Evolutionary conservation across 1,284 basidiomycete genomes (phyloP).

Genomic region (Meripilus lineatus): DNA sequence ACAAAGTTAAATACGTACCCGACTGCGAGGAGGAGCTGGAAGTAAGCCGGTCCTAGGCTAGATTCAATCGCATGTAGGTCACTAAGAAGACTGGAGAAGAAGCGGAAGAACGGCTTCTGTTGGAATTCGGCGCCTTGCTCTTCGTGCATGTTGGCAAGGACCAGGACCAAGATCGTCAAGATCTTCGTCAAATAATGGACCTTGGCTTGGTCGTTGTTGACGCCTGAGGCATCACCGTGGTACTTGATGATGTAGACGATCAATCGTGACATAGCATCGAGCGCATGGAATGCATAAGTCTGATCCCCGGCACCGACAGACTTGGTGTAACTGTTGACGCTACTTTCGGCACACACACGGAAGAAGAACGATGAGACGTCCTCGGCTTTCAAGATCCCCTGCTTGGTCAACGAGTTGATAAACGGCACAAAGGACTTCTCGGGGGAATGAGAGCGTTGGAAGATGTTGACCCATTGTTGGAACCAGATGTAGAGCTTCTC

Average conservation of each 20-base stretch:
- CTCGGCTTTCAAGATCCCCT: slow-evolving; percentile 95
- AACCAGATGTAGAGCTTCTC: slow-evolving; percentile 74
- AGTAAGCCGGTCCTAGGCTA: slow-evolving; percentile 82
- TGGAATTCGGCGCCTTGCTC: slow-evolving; percentile 90
- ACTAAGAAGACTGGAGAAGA: slow-evolving; percentile 95
- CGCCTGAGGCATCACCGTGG: slow-evolving; percentile 87
- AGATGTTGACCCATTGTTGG: slow-evolving; percentile 94
- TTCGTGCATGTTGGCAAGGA: slow-evolving; percentile 93
- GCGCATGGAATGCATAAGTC: slow-evolving; percentile 80
- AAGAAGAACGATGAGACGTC: slow-evolving; percentile 98
- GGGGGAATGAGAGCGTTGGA: slow-evolving; percentile 83
- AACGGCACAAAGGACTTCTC: slow-evolving; percentile 98
- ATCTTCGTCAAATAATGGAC: slow-evolving; percentile 98
- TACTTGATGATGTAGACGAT: slow-evolving; percentile 99
- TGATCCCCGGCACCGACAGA: slow-evolving; percentile 76
- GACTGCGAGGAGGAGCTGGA: slow-evolving; percentile 85
- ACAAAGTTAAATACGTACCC: slow-evolving; percentile 44
- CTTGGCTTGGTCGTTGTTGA: slow-evolving; percentile 91
- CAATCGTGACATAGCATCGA: slow-evolving; percentile 94
- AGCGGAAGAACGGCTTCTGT: slow-evolving; percentile 97
- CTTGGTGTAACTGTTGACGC: slow-evolving; percentile 90
- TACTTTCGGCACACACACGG: slow-evolving; percentile 94
- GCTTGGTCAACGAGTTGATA: slow-evolving; percentile 93
- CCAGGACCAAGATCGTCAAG: slow-evolving; percentile 94
- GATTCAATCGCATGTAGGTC: slow-evolving; percentile 85